Evolutionary conservation across 768 basidiomycete species (phyloP).

Genomic region (Obba rivulosa): DNA sequence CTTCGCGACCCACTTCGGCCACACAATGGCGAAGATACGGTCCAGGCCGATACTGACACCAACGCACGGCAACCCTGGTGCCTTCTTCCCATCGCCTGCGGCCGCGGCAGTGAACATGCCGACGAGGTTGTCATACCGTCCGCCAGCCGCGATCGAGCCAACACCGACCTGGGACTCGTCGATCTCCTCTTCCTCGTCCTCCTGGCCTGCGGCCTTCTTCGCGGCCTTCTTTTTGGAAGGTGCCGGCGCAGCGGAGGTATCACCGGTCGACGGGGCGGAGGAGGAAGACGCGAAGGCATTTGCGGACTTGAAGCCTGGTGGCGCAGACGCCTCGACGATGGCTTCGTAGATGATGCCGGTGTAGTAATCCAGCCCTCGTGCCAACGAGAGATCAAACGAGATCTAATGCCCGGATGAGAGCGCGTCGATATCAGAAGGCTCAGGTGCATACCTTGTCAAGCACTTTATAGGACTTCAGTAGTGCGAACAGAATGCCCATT

Average conservation of each 20-base stretch:
- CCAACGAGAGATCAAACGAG: constrained; percentile 94
- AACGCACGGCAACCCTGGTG: constrained; percentile 73
- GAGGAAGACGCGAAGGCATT: constrained; percentile 41
- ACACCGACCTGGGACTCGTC: constrained; percentile 94
- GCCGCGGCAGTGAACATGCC: constrained; percentile 86
- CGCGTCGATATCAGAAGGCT: not conserved
- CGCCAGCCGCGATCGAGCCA: constrained; percentile 99
- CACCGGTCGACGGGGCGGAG: constrained; percentile 17
- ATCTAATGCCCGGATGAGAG: constrained; percentile 42
- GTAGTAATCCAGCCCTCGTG: constrained; percentile 98
- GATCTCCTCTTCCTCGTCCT: constrained; percentile 71
- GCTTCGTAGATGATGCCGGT: constrained; percentile 99
- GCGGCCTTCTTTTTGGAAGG: constrained; percentile 36
- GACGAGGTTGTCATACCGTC: constrained; percentile 93
- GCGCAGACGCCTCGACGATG: constrained; percentile 88
- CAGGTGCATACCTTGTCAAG: constrained; percentile 57
- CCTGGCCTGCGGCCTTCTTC: constrained; percentile 36
- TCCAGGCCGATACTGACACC: constrained; percentile 93
- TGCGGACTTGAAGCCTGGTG: constrained; percentile 67
- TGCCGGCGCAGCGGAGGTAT: constrained; percentile 24
- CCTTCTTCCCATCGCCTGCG: constrained; percentile 67
- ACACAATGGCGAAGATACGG: constrained; percentile 85
- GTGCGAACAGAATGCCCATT: constrained; percentile 79
- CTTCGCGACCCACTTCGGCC: constrained; percentile 79
- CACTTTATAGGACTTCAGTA: constrained; percentile 77